These are phyloP conservation scores for Myriosclerotinia duriaeana DNA, from an alignment of 2,329 filamentous ascomycete genomes.

Conservation along the genomic window DNA sequence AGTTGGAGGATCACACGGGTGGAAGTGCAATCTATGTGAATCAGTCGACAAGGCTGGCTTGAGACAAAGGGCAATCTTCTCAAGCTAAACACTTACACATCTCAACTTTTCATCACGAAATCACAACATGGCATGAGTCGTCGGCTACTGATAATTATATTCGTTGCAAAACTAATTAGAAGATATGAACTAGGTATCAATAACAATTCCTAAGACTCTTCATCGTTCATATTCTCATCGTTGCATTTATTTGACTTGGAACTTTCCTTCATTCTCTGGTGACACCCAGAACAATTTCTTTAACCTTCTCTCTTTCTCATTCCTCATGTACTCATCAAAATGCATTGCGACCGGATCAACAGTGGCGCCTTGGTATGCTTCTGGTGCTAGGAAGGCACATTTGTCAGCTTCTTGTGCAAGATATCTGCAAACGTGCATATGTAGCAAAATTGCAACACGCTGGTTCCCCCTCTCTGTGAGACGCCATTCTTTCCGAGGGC, in stretches of 20 bases:
- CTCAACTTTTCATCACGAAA: background rate
- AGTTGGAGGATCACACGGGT: background rate
- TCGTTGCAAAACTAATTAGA: background rate
- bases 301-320: slow-evolving; percentile 32
- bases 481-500: slow-evolving; percentile 36
- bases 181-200: background rate
- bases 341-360: slow-evolving; percentile 27
- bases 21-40: background rate
- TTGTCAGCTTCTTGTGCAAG: slow-evolving; percentile 38
- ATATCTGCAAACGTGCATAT: slow-evolving; percentile 43
- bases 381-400: slow-evolving; percentile 42
- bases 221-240: slow-evolving; percentile 10
- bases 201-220: background rate
- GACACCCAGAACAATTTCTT: slow-evolving; percentile 32
- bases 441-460: slow-evolving; percentile 42
- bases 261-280: slow-evolving; percentile 6
- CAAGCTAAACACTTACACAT: background rate
- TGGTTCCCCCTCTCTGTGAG: slow-evolving; percentile 41
- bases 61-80: background rate
- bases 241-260: slow-evolving; percentile 9
- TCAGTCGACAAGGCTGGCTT: background rate
- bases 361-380: slow-evolving; percentile 32
- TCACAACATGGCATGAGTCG: too few species aligned
- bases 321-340: slow-evolving; percentile 31
- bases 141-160: too few species aligned